phyloP scores from a whole-genome alignment of 2,329 filamentous ascomycete species.

The Penicillium rolfsii region DNA sequence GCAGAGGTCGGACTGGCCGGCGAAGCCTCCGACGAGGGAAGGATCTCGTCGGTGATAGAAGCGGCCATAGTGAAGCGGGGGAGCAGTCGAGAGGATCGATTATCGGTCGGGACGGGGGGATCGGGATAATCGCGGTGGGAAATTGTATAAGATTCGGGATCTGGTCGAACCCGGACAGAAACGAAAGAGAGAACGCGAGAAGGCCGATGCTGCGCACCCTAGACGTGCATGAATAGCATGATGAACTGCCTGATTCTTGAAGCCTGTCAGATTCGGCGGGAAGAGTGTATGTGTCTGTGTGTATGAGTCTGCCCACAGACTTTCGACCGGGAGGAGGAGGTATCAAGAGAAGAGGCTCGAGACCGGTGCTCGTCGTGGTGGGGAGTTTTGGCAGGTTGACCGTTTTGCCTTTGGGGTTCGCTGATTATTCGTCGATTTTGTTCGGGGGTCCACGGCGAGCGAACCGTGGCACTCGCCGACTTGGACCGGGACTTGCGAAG shows the following conservation, averaged over 20 bases:
- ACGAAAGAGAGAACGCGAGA: background rate
- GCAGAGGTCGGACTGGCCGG: slow-evolving; percentile 41
- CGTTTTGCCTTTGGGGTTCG: background rate
- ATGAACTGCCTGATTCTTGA: slow-evolving; percentile 2
- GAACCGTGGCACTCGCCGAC: slow-evolving; percentile 26
- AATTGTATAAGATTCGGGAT: background rate
- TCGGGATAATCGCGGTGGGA: background rate
- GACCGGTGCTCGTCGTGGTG: background rate
- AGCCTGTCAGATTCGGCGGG: background rate
- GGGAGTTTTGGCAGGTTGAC: background rate
- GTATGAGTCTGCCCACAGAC: background rate
- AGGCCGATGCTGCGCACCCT: background rate
- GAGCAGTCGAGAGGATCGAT: background rate
- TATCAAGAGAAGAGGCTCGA: background rate
- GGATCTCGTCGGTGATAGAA: slow-evolving; percentile 34
- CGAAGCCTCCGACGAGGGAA: slow-evolving; percentile 39
- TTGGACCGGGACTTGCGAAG: slow-evolving; percentile 15
- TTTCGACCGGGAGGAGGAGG: background rate
- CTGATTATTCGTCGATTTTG: slow-evolving; percentile 8
- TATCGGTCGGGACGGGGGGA: background rate
- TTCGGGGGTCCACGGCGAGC: slow-evolving; percentile 20
- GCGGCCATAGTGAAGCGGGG: slow-evolving; percentile 35
- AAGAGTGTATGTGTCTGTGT: background rate
- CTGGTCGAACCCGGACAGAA: background rate
- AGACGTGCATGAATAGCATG: slow-evolving; percentile 1